Percentiles rank a stretch among this genome's conserved stretches.
Conservation (phyloP, 441 rosid species). For the Melastoma candidum region DNA sequence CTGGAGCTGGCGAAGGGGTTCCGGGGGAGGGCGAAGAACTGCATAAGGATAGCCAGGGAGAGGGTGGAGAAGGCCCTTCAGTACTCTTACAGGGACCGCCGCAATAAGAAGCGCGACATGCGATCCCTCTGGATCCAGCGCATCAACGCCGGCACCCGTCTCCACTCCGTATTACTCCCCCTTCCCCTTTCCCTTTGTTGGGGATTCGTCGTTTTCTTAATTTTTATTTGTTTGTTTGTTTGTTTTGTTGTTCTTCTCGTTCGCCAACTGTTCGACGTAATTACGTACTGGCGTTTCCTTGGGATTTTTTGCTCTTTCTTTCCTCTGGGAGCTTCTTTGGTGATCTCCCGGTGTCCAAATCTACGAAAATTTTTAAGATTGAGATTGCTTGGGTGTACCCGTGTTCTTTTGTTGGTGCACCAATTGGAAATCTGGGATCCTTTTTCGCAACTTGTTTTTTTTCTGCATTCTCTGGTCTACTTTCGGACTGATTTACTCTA, state of each 20-base stretch:
- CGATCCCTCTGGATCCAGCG: slow-evolving; percentile 94
- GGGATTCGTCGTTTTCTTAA: neutral
- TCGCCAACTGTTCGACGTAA: slow-evolving; percentile 4
- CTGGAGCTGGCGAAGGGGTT: slow-evolving; percentile 82
- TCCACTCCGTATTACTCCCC: slow-evolving; percentile 46
- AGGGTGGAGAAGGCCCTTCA: slow-evolving; percentile 96
- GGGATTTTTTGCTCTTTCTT: neutral
- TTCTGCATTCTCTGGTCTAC: no score
- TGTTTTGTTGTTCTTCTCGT: no score
- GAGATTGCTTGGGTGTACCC: no score
- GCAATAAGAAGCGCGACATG: slow-evolving; percentile 96
- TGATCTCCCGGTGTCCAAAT: no score
- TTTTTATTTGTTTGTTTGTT: no score
- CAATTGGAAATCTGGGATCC: no score
- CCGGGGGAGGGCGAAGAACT: slow-evolving; percentile 91
- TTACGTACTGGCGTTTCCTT: neutral
- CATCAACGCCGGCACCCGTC: slow-evolving; percentile 83
- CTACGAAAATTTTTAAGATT: no score
- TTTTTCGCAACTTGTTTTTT: no score
- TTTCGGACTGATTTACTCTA: no score
- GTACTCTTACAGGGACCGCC: slow-evolving; percentile 87
- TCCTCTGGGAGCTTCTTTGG: no score
- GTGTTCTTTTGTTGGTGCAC: no score
- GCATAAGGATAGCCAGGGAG: slow-evolving; percentile 82
- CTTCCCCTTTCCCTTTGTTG: neutral